phyloP scores from a whole-genome alignment of 2,329 filamentous ascomycete genomes.

The Exophiala aquamarina region DNA sequence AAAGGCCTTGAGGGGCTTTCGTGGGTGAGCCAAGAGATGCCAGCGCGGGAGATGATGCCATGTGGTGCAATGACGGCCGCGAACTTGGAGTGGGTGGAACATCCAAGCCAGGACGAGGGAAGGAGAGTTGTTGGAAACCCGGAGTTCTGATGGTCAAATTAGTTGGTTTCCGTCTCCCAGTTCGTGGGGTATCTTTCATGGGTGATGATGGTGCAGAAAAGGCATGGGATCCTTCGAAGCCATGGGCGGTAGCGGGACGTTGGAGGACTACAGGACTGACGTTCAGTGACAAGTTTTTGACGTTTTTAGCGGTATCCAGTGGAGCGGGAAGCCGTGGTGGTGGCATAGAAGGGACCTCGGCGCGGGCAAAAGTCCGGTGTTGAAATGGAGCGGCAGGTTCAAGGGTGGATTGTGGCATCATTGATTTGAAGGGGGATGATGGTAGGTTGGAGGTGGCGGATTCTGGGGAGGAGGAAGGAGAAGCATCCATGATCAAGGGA shows the following conservation, averaged over 20 bases:
- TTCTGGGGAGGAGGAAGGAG: constrained; percentile 88
- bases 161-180: constrained; percentile 56
- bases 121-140: constrained; percentile 47
- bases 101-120: constrained; percentile 46
- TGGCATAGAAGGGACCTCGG: constrained; percentile 27
- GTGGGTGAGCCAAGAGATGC: constrained; percentile 54
- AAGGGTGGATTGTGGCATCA: constrained; percentile 26
- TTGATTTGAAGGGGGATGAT: constrained; percentile 43
- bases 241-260: constrained; percentile 50
- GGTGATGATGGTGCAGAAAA: constrained; percentile 57
- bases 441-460: constrained; percentile 73
- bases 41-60: constrained; percentile 62
- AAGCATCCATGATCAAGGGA: constrained; percentile 83
- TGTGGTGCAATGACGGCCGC: constrained; percentile 57
- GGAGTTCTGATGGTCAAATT: constrained; percentile 61
- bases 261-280: constrained; percentile 49
- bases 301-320: constrained; percentile 46
- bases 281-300: constrained; percentile 65
- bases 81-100: constrained; percentile 60
- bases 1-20: constrained; percentile 52
- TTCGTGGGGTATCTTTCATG: constrained; percentile 55
- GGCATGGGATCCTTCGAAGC: constrained; percentile 44
- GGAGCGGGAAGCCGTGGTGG: constrained; percentile 42
- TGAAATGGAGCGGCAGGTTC: background rate
- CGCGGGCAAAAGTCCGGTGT: constrained; percentile 28